Conservation (phyloP, 768 basidiomycete genomes). For the Russula ochroleuca region DNA sequence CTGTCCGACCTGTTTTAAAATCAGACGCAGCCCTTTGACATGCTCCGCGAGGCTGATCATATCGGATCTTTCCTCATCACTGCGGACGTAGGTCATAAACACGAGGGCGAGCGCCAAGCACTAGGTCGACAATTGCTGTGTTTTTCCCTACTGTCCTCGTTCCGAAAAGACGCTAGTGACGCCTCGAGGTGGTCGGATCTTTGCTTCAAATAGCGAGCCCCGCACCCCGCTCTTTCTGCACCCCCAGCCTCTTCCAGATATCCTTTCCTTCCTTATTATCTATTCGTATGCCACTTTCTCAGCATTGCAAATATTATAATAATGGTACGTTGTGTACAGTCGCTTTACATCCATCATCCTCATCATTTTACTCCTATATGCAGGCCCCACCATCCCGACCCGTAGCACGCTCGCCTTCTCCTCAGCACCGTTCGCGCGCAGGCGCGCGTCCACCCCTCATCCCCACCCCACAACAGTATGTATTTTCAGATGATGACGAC, state of each 20-base stretch:
- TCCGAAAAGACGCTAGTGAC: background rate
- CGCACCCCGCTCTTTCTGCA: conserved; percentile 5
- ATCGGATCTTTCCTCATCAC: conserved; percentile 1
- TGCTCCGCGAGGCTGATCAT: background rate
- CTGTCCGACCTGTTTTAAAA: background rate
- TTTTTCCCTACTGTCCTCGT: background rate
- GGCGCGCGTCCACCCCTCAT: background rate
- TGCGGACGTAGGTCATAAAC: background rate
- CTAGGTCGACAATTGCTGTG: background rate
- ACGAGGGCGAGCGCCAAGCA: background rate
- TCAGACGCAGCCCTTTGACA: background rate
- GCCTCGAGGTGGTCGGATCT: conserved; percentile 1
- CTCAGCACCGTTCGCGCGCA: conserved; percentile 6
- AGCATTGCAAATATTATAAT: background rate
- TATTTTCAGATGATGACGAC: background rate
- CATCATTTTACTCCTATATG: background rate
- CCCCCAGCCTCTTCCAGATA: background rate
- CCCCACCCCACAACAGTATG: conserved; percentile 16
- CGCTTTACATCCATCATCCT: background rate
- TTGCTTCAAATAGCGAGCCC: background rate
- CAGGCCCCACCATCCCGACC: conserved; percentile 17
- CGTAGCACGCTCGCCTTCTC: conserved; percentile 11
- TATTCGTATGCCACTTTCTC: conserved; percentile 16
- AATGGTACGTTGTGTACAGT: conserved; percentile 14
- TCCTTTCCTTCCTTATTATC: conserved; percentile 2